Base-by-base conservation (phyloP, 768 basidiomycete genomes). In the Strobilomyces confusus region DNA sequence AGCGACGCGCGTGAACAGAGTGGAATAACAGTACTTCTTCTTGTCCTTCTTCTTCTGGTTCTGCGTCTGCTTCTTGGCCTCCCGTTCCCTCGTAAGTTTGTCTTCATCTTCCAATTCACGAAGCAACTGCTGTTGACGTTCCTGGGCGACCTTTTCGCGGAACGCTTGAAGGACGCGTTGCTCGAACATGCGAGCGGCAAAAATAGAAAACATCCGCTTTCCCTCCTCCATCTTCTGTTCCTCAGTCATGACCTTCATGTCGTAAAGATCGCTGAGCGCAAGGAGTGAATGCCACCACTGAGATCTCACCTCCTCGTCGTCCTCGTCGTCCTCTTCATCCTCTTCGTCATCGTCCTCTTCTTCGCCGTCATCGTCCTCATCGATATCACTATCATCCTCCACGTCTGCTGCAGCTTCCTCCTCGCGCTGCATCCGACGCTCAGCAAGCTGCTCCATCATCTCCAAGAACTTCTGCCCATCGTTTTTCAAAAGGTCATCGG, bases 41-140 rank as follows among this genome's bases (percentile, higher is more conserved):
- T 98, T 98, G 72, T 98, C 97, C 80, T 98, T 99, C 81, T 97
- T 98, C 81, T 95, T 95, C 81, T 97, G 94, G 73, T 92, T 91
- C 57, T 86, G 89, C 69, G 89, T 89, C 70, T 92, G 91, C 72
- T 83, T 85, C 80, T 97, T 95, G 51, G 85, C 88, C 74, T 97
- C 95, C 62, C 83, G 82, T 66, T 97, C 93, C 66, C 87, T 87
- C 45, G 83, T 79, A 29, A 81, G 72, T 71, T 91, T 90, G 65
- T 95, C 91, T 74, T 98, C 97, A 61, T 95, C 94, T 69, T 97
- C 95, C 14, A 99, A 82, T 67, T 98, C 97, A 29, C 91, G 85
- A 52, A 99, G 77, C 20, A 99, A 79, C 62, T 98, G 95, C 56
- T 89, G 75, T 70, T 98, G 95, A 60, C 93, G 84, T 72, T 95